Evolutionary conservation across 371 early-diverging fungal species (phyloP), one percentile per base, ranked within the genome.

Genomic region (Rhizomucor pusillus): DNA sequence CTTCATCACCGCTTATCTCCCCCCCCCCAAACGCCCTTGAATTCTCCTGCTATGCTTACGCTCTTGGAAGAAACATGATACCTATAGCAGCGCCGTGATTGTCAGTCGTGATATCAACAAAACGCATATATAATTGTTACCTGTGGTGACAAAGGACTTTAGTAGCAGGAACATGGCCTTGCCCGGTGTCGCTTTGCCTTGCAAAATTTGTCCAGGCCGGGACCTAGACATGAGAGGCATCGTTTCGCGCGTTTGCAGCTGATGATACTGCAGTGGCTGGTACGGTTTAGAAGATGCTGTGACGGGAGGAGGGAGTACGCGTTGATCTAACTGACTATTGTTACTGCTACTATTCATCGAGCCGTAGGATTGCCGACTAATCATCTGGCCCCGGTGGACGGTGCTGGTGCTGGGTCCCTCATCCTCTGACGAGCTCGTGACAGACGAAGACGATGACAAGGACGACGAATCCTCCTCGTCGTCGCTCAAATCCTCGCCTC

Each of bases 131-230:
- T n/a, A n/a, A n/a, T n/a, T n/a, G 29, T 55, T 57, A 65, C 92
- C 92, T 9, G 90, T 93, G 5, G 91, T 92, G 25, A 93, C 89
- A 79, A 93, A 93, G 1, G 91, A 89, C 66, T 93, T 93, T 50
- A 91, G 68, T 13, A 91, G 63, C 64, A 93, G 68, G 63, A 92
- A 92, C 59, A 91, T 90, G 23, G 91, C 89, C 66, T 91, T 92
- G 35, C 84, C 83, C 6, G 86, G 82, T 1, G 90, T 86, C 0
- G 85, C 84, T 25, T 87, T 88, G 24, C 89, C 90, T 46, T 85
- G 86, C 24, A 86, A 63, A 1, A 77, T 57, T 35, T 74, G 69
- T 33, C 71, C 72, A 5, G 69, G 74, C 23, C 76, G 59, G 13
- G 75, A 67, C 50, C 81, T 74, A 22, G 81, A 74, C 41, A 83